Evolutionary conservation across 768 basidiomycete species (phyloP), one percentile per base, ranked within the genome.

Genomic region (Lactifluus hygrophoroides): DNA sequence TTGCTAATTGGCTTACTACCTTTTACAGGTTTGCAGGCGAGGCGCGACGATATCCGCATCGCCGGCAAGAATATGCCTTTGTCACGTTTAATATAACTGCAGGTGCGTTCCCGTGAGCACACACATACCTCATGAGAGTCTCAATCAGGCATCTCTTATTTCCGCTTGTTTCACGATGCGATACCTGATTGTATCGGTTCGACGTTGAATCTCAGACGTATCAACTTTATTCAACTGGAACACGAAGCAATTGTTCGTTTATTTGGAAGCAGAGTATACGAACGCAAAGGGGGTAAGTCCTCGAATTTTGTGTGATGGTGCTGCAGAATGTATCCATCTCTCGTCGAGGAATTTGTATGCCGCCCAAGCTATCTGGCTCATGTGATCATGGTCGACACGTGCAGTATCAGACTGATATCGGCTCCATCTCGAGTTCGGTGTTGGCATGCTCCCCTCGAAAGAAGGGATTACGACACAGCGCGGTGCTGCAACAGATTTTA

Each of bases 241-340:
- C 71, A 94, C 93, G n/a, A 95, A 95, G 71, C 93, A 95, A 68
- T 68, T 95, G 11, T 94, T 95, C 69, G 70, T 94, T 13, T 93
- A 90, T 67, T 79, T 95, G 34, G 81, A 85, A 65, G 93, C 89
- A 0, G 90, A 94, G 69, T 94, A 93, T 68, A 77, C 77, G 34
- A 88, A 84, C 54, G 70, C 77, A 0, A 73, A 86, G 69, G 84
- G 89, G 47, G 92, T 92, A 68, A 73, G 88, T 71, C 19, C 21
- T 5, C n/a, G 14, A 46, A 51, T 34, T 17, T 45, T 37, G 38
- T 48, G 51, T 34, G 32, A n/a, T 30, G 19, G 21, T 44, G 17
- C 21, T 10, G 9, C 14, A 19, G 46, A 23, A 9, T 16, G n/a
- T n/a, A n/a, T n/a, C n/a, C n/a, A n/a, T n/a, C n/a, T n/a, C n/a